phyloP scores from a whole-genome alignment of 129 eudicot species.

The Chrysanthemum makinoi region DNA sequence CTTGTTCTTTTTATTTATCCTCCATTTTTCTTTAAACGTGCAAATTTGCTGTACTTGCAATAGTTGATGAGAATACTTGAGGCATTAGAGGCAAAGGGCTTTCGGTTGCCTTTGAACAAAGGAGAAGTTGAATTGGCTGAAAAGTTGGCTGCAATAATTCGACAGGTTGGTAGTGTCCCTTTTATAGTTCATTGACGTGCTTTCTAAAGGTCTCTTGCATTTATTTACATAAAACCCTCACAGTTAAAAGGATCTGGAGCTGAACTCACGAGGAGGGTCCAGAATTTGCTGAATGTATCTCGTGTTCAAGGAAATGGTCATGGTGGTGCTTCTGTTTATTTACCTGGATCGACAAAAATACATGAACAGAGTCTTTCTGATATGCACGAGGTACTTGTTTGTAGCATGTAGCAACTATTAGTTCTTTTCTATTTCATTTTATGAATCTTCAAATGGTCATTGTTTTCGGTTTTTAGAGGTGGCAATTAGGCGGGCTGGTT shows the following conservation, averaged over 20 bases:
- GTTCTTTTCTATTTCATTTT: neutral
- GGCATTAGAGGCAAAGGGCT: slow-evolving; percentile 93
- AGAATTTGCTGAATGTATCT: slow-evolving; percentile 71
- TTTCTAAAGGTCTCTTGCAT: neutral
- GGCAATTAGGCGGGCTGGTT: neutral
- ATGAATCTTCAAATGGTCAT: neutral
- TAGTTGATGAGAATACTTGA: slow-evolving; percentile 95
- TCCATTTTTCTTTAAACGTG: slow-evolving; percentile 8
- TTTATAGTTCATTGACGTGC: slow-evolving; percentile 9
- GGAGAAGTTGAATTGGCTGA: slow-evolving; percentile 98
- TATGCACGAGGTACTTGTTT: slow-evolving; percentile 83
- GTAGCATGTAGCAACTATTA: neutral
- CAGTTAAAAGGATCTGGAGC: slow-evolving; percentile 98
- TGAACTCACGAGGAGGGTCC: slow-evolving; percentile 93
- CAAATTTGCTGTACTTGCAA: slow-evolving; percentile 25
- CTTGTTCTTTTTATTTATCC: neutral
- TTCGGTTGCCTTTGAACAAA: slow-evolving; percentile 84
- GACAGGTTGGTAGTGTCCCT: slow-evolving; percentile 59
- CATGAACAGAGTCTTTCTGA: slow-evolving; percentile 84
- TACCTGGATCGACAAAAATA: slow-evolving; percentile 91
- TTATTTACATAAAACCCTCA: slow-evolving; percentile 28
- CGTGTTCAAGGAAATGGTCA: slow-evolving; percentile 84
- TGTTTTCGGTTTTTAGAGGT: neutral
- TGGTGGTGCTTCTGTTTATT: slow-evolving; percentile 58
- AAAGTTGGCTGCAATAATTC: slow-evolving; percentile 68